phyloP scores from a whole-genome alignment of 176 grass and related monocot genomes.

The Avena sativa region DNA sequence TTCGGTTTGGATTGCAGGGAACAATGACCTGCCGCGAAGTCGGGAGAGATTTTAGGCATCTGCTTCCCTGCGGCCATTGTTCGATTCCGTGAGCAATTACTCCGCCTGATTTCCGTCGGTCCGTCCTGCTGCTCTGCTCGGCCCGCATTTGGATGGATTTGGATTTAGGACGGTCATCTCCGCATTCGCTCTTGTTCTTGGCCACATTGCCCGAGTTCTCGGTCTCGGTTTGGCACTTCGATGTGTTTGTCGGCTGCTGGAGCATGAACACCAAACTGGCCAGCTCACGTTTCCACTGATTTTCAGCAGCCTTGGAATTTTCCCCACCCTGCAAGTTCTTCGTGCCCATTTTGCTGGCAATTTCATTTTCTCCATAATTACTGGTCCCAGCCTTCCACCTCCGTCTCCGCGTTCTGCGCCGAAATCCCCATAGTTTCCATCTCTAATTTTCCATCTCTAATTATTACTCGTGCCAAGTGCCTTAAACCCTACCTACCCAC shows the following conservation, averaged over 20 bases:
- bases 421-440: conserved; percentile 5
- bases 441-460: neutral
- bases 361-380: conserved; percentile 24
- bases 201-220: conserved; percentile 15
- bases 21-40: neutral
- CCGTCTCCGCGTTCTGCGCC: neutral
- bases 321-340: neutral
- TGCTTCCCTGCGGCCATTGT: neutral
- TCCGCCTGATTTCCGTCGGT: neutral
- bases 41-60: conserved; percentile 4
- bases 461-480: conserved; percentile 3
- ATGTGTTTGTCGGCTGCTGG: conserved; percentile 13
- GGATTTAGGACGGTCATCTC: neutral
- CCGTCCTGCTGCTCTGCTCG: neutral
- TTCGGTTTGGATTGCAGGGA: conserved; percentile 35
- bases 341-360: conserved; percentile 8
- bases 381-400: neutral
- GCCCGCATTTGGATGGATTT: conserved; percentile 35
- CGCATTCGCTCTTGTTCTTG: neutral
- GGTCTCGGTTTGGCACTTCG: neutral
- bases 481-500: conserved; percentile 44
- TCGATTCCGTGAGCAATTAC: neutral
- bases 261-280: neutral
- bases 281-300: neutral
- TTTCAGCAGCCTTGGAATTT: conserved; percentile 17